A percentile compares a stretch with the other conserved stretches of the same genome.
Conservation (phyloP, 2,329 filamentous ascomycete species). For the Diaporthe longicolla region DNA sequence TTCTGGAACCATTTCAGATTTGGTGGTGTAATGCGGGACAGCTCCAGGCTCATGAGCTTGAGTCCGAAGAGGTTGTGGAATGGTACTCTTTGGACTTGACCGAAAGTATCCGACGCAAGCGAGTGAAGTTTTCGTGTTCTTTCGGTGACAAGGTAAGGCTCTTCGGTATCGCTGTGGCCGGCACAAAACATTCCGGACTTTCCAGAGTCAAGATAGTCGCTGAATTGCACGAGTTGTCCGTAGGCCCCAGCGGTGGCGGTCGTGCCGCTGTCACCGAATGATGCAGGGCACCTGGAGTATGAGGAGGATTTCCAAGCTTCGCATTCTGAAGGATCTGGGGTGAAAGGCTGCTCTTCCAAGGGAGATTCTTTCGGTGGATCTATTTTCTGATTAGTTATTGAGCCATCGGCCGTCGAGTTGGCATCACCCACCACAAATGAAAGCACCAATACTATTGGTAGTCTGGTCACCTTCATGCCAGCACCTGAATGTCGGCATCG, state of each 20-base stretch:
- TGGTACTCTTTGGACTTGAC: not conserved
- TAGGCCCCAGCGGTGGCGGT: conserved; percentile 11
- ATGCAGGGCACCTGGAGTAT: conserved; percentile 1
- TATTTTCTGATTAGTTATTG: too few species aligned
- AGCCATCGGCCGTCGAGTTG: too few species aligned
- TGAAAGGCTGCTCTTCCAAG: not conserved
- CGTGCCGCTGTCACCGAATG: conserved; percentile 23
- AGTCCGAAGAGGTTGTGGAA: not conserved
- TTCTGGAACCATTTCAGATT: conserved; percentile 17
- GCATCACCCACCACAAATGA: too few species aligned
- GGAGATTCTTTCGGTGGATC: too few species aligned
- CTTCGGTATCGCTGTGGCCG: not conserved
- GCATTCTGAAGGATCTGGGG: not conserved
- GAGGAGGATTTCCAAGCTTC: not conserved
- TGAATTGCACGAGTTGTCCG: conserved; percentile 22
- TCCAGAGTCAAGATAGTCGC: conserved; percentile 11
- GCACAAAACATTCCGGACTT: conserved; percentile 23
- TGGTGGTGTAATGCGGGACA: not conserved
- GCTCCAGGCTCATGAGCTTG: not conserved
- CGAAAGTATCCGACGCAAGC: not conserved
- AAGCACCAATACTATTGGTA: too few species aligned
- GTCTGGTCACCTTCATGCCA: too few species aligned
- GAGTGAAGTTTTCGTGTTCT: not conserved
- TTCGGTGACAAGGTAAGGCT: accelerated
- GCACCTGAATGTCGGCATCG: too few species aligned